Base-by-base conservation (phyloP, 2,329 filamentous ascomycete species). In the Aspergillus persii region DNA sequence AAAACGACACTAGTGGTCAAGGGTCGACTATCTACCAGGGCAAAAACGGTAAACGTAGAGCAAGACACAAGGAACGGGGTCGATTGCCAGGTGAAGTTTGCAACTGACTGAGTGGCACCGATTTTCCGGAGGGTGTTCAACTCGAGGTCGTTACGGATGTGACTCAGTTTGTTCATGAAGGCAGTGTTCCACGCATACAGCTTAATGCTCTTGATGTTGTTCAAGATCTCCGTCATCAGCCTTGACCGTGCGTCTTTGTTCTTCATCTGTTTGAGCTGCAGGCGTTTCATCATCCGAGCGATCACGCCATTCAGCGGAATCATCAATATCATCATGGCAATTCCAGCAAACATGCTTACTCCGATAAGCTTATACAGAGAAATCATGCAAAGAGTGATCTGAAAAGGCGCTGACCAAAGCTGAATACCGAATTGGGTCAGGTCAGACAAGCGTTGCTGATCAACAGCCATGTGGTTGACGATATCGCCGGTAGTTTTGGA, bases 201-300 rank as follows among this genome's bases (percentile, higher is more conserved):
- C 80, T 99, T 99, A 81, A 99, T 95, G 73, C 92, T 96, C 81
- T 99, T 99, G 91, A 99, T 99, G 78, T 98, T 98, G 82, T 96
- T 97, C 71, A 99, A 82, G 66, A 99, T 99, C 76, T 99, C 95
- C 6, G 94, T 96, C 82, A 98, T 97, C 59, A 99, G 80, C 53
- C 94, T 87, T 50, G 93, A 96, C 71, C 95, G 87, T 44, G 92
- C 85, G 70, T 99, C 95, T 79, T 99, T 99, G 80, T 98, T 98
- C 81, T 96, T 96, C 95, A 99, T 99, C 79, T 99, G 95, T 64
- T 88, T 83, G 77, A 98, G 96, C 74, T 99, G 96, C 68, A 99
- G 80, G 48, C 84, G 92, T 80, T 96, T 97, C 90, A 97, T 97
- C 68, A 96, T 83, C 59, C 89, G 86, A 27, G 95, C 94, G 71